A percentile compares a stretch with the other conserved stretches of the same genome.
phyloP scores from a whole-genome alignment of 1,284 basidiomycete species.

The Lentinus polychrous region DNA sequence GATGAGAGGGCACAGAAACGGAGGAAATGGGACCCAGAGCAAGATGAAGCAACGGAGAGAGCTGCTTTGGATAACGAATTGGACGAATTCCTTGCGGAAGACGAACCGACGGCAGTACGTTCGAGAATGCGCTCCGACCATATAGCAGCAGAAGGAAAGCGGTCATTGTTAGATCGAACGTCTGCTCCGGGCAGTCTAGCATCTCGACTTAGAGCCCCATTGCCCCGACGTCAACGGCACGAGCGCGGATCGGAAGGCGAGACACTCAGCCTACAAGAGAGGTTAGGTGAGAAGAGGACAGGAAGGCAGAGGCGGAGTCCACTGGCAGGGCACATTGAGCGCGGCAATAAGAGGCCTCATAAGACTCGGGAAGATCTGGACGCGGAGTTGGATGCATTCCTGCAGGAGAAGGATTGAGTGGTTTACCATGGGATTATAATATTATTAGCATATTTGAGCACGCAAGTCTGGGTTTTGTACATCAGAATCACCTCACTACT shows the following conservation, averaged over 20 bases:
- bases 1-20: constrained; percentile 28
- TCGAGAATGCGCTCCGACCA: constrained; percentile 65
- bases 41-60: constrained; percentile 28
- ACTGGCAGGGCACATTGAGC: constrained; percentile 27
- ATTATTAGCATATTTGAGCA: neutral
- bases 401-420: constrained; percentile 35
- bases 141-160: constrained; percentile 39
- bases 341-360: constrained; percentile 25
- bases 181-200: constrained; percentile 28
- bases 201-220: constrained; percentile 36
- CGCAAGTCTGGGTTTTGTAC: neutral
- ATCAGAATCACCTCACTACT: constrained; percentile 1
- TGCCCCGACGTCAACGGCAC: constrained; percentile 32
- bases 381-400: constrained; percentile 70
- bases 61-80: constrained; percentile 51
- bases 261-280: neutral
- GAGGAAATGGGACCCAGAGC: constrained; percentile 25
- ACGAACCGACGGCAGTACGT: constrained; percentile 31
- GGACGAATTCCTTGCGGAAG: constrained; percentile 53
- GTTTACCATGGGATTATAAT: neutral
- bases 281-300: constrained; percentile 17
- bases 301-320: constrained; percentile 19
- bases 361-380: constrained; percentile 69
- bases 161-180: constrained; percentile 50
- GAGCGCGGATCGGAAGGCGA: neutral